A percentile compares a stretch with the other conserved stretches of the same genome.
Conservation (phyloP, 345 rosid genomes). For the Pistacia integerrima region DNA sequence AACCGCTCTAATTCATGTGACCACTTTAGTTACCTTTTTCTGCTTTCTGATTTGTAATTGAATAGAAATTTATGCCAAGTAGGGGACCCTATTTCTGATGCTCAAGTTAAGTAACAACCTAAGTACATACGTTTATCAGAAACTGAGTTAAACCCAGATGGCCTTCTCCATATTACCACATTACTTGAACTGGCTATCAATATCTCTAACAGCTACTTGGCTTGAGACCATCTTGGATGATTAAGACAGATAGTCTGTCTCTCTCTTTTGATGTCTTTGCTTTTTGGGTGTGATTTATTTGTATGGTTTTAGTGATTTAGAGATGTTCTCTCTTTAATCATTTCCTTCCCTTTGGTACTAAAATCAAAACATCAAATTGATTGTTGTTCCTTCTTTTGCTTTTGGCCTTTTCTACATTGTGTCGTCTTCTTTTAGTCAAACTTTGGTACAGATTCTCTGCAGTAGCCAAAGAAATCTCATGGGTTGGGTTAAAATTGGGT, state of each 20-base stretch:
- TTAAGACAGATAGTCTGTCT: conserved; percentile 12
- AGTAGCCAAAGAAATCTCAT: conserved; percentile 2
- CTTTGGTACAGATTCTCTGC: neutral
- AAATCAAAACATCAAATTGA: conserved; percentile 25
- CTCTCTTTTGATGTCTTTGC: conserved; percentile 3
- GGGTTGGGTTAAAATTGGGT: conserved; percentile 3
- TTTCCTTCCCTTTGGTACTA: conserved; percentile 22
- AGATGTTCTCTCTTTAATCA: conserved; percentile 24
- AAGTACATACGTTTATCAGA: conserved; percentile 5
- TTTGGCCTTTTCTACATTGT: conserved; percentile 19
- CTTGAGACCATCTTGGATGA: conserved; percentile 18
- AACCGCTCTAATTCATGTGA: conserved; percentile 62
- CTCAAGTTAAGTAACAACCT: conserved; percentile 14
- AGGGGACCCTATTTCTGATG: conserved; percentile 20
- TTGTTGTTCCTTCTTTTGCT: conserved; percentile 24
- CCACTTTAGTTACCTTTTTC: conserved; percentile 35
- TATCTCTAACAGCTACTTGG: conserved; percentile 2
- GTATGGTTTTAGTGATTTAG: conserved; percentile 16
- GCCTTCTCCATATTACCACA: neutral
- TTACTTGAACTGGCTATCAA: neutral
- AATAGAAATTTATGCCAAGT: conserved; percentile 27
- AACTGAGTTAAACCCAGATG: neutral
- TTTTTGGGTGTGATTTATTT: neutral
- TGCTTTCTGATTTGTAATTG: conserved; percentile 34
- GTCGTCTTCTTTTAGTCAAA: conserved; percentile 3